phyloP scores from a whole-genome alignment of 352 stramenopile genomes.

The Phytophthora lateralis region DNA sequence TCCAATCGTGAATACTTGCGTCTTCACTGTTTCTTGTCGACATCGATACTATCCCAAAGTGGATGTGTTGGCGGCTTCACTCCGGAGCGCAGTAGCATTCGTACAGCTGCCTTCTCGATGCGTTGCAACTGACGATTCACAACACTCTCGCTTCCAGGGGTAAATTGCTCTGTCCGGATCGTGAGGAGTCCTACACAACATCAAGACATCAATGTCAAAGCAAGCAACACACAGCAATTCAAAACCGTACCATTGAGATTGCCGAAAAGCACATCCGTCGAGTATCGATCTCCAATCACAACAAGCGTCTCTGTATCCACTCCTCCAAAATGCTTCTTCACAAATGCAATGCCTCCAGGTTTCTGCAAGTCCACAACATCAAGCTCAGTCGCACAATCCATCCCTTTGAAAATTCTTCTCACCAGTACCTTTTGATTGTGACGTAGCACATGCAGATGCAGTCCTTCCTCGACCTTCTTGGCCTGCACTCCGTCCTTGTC shows the following conservation, averaged over 20 bases:
- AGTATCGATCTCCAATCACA: conserved; percentile 96
- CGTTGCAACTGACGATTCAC: conserved; percentile 75
- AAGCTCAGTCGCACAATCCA: background rate
- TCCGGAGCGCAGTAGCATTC: conserved; percentile 47
- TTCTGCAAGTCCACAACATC: conserved; percentile 62
- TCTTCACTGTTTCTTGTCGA: conserved; percentile 12
- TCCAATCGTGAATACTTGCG: background rate
- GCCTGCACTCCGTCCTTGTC: conserved; percentile 88
- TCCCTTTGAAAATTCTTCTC: background rate
- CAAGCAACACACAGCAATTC: conserved; percentile 1
- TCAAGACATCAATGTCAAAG: conserved; percentile 9
- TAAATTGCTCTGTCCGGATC: conserved; percentile 93
- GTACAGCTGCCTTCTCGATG: conserved; percentile 68
- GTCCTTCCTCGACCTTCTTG: conserved; percentile 70
- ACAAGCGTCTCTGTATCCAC: conserved; percentile 85
- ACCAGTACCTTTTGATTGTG: conserved; percentile 88
- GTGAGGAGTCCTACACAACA: conserved; percentile 90
- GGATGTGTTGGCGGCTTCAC: conserved; percentile 51
- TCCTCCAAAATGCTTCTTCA: conserved; percentile 85
- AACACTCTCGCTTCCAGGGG: conserved; percentile 59
- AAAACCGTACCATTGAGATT: conserved; percentile 89
- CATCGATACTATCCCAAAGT: conserved; percentile 34
- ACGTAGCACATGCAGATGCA: conserved; percentile 89
- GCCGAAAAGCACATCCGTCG: conserved; percentile 97
- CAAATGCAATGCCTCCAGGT: conserved; percentile 88